Percentiles rank a stretch among this genome's conserved stretches.
These are phyloP conservation scores for Sporothrix dimorphospora DNA, from an alignment of 2,329 filamentous ascomycete species.

Conservation along the genomic window DNA sequence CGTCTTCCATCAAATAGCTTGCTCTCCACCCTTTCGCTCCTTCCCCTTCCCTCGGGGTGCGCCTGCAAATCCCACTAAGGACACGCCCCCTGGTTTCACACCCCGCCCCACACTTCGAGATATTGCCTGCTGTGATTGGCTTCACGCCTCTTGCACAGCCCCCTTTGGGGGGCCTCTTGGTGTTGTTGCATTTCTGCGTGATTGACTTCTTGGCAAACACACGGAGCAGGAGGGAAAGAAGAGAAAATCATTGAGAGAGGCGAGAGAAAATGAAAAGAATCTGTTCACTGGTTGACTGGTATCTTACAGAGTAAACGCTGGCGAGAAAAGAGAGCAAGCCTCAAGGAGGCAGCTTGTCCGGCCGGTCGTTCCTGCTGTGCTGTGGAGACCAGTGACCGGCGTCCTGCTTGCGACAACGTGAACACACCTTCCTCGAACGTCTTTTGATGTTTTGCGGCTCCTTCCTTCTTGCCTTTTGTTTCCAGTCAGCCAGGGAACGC, in stretches of 20 bases:
- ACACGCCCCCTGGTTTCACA: slow-evolving; percentile 21
- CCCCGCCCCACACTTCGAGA: slow-evolving; percentile 17
- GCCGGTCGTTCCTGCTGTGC: neutral
- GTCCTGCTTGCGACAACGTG: neutral
- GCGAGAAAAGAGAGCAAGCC: no score
- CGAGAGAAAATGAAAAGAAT: neutral
- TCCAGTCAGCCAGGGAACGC: no score
- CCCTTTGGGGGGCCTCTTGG: slow-evolving; percentile 22
- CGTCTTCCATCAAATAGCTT: neutral
- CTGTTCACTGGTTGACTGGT: neutral
- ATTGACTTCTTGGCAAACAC: slow-evolving; percentile 26
- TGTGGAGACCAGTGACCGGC: neutral
- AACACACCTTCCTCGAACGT: slow-evolving; percentile 11
- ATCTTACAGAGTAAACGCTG: no score
- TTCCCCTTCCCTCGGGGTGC: slow-evolving; percentile 11
- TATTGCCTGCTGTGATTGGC: slow-evolving; percentile 26
- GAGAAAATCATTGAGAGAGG: neutral
- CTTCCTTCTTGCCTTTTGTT: neutral
- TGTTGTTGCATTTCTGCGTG: slow-evolving; percentile 30
- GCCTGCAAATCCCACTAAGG: slow-evolving; percentile 9
- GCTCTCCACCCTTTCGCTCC: slow-evolving; percentile 5
- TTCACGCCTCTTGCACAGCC: slow-evolving; percentile 28
- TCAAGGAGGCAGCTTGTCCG: neutral
- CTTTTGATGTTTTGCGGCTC: neutral
- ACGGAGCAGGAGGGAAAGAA: neutral